Percentiles rank a stretch among this genome's conserved stretches.
Evolutionary conservation across 306 rosid species (phyloP).

Genomic region (Senna tora): DNA sequence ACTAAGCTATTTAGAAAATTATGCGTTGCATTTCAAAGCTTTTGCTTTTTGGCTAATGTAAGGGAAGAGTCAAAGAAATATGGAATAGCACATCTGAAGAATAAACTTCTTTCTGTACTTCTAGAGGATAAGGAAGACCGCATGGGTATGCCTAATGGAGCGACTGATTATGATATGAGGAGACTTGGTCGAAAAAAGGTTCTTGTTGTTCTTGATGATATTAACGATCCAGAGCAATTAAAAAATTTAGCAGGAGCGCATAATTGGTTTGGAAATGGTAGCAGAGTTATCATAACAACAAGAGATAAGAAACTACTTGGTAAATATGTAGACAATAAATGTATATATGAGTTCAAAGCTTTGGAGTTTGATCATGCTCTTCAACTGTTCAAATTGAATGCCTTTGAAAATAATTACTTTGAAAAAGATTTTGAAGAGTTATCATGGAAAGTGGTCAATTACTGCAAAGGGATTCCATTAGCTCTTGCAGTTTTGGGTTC

Average conservation of each 20-base stretch:
- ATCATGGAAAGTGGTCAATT: too few relatives aligned
- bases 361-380: too few relatives aligned
- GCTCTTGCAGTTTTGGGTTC: too few relatives aligned
- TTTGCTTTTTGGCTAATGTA: background rate
- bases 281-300: background rate
- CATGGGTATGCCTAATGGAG: too few relatives aligned
- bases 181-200: conserved; percentile 6
- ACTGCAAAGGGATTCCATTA: too few relatives aligned
- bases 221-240: background rate
- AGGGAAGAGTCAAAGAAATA: background rate
- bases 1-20: too few relatives aligned
- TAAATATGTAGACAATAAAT: background rate
- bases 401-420: too few relatives aligned
- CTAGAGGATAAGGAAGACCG: background rate
- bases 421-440: too few relatives aligned
- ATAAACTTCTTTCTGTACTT: background rate
- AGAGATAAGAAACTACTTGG: background rate
- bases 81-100: background rate
- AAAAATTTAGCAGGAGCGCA: background rate
- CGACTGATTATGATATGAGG: background rate
- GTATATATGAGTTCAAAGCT: background rate
- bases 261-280: background rate
- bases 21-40: too few relatives aligned
- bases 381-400: too few relatives aligned
- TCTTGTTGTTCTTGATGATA: conserved; percentile 11